These are phyloP conservation scores for Bassia scoparia DNA, from an alignment of 148 eudicot species.

Conservation along the genomic window DNA sequence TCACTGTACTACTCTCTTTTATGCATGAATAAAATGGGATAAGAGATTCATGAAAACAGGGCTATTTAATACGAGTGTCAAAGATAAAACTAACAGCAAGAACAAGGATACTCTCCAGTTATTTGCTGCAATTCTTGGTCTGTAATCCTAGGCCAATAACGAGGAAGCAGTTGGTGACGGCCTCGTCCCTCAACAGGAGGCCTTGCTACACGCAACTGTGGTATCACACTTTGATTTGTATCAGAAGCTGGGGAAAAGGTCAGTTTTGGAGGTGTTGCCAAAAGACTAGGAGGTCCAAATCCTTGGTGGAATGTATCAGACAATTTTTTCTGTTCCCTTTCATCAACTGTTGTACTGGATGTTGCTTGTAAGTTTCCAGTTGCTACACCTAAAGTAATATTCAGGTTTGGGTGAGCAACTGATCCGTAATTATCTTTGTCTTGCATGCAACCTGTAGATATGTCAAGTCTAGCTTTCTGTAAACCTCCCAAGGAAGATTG, in stretches of 20 bases:
- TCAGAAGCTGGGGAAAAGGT: conserved; percentile 46
- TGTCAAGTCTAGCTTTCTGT: conserved; percentile 34
- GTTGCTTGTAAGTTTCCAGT: conserved; percentile 40
- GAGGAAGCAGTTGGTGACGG: conserved; percentile 91
- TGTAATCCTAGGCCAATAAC: conserved; percentile 97
- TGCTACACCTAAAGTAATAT: conserved; percentile 59
- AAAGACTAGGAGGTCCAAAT: conserved; percentile 49
- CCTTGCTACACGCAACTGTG: conserved; percentile 77
- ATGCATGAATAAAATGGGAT: conserved; percentile 1
- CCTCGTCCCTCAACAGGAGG: conserved; percentile 88
- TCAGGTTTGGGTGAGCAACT: conserved; percentile 55
- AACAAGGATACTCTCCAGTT: conserved; percentile 92
- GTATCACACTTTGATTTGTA: conserved; percentile 36
- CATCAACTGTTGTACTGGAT: conserved; percentile 40
- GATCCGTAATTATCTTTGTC: conserved; percentile 41
- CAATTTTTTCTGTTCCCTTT: conserved; percentile 42
- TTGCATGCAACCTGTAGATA: conserved; percentile 31
- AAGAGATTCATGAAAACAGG: neutral
- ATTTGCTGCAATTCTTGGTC: conserved; percentile 96
- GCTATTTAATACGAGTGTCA: neutral
- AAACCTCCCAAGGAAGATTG: conserved; percentile 39
- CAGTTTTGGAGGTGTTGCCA: conserved; percentile 56
- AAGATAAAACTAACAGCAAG: neutral
- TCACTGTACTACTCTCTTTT: neutral
- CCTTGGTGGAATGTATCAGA: conserved; percentile 49